These are phyloP conservation scores for Leccinum pseudoinsigne DNA, from an alignment of 1,284 basidiomycete species.

Conservation along the genomic window DNA sequence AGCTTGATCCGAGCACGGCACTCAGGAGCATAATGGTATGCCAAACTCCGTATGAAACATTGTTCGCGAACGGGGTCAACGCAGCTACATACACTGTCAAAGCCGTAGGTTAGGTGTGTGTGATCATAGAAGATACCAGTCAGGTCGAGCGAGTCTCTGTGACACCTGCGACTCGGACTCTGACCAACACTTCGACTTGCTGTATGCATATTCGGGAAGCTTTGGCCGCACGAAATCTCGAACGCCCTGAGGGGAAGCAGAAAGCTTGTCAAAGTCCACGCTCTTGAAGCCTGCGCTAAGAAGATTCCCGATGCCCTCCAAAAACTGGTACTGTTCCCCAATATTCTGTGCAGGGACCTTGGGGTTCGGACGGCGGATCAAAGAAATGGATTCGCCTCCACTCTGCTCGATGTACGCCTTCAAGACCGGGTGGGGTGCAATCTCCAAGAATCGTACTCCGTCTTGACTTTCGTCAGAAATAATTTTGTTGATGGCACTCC, in stretches of 20 bases:
- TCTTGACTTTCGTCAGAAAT: slow-evolving; percentile 29
- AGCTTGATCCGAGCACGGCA: no score
- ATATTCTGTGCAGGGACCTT: slow-evolving; percentile 31
- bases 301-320: slow-evolving; percentile 31
- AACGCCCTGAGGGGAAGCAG: slow-evolving; percentile 19
- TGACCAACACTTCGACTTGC: slow-evolving; percentile 21
- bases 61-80: no score
- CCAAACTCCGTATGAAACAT: no score
- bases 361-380: slow-evolving; percentile 31
- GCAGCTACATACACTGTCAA: no score
- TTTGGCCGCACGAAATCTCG: slow-evolving; percentile 15
- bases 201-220: slow-evolving; percentile 21
- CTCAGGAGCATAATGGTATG: no score
- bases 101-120: no score
- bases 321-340: slow-evolving; percentile 31
- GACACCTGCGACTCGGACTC: slow-evolving; percentile 25
- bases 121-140: no score
- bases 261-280: slow-evolving; percentile 27
- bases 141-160: neutral
- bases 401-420: slow-evolving; percentile 34
- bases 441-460: slow-evolving; percentile 29
- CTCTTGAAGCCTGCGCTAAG: slow-evolving; percentile 27
- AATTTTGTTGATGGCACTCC: slow-evolving; percentile 32
- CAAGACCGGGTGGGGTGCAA: slow-evolving; percentile 33
- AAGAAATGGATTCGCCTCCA: slow-evolving; percentile 29